Evolutionary conservation across 768 basidiomycete genomes (phyloP).

Genomic region (Xerocomus brunneocitrinus): DNA sequence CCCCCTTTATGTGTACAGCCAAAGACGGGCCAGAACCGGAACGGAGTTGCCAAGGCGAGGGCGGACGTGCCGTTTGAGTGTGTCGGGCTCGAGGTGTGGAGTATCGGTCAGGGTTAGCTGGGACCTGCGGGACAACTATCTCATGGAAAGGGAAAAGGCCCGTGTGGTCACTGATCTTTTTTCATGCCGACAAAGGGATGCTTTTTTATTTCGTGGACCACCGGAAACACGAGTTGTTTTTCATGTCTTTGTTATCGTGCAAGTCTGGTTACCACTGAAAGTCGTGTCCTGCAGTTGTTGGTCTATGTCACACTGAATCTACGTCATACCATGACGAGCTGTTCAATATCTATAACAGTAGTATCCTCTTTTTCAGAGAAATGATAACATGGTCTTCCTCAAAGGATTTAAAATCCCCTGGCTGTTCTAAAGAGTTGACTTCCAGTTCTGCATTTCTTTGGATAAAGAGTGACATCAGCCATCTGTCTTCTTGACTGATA

Average conservation of each 20-base stretch:
- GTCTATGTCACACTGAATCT: too few species aligned
- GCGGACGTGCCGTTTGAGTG: conserved; percentile 75
- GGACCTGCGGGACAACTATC: too few species aligned
- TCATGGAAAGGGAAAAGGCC: neutral
- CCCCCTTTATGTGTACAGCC: conserved; percentile 60
- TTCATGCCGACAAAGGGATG: neutral
- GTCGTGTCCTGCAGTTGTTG: too few species aligned
- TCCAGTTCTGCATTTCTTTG: too few species aligned
- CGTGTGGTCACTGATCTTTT: neutral
- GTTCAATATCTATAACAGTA: too few species aligned
- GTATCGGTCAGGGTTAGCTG: conserved; percentile 39
- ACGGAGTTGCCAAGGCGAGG: conserved; percentile 26
- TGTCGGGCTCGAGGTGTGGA: conserved; percentile 91
- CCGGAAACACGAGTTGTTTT: neutral
- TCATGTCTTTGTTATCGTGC: neutral
- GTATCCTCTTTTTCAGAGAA: too few species aligned
- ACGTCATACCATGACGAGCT: too few species aligned
- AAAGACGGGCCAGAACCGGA: neutral
- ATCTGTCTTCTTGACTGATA: too few species aligned
- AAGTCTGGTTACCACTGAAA: neutral
- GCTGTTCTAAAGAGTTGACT: too few species aligned
- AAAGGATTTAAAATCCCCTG: too few species aligned
- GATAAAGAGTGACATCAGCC: too few species aligned
- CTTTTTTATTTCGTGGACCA: neutral
- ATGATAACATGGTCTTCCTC: too few species aligned